These are phyloP conservation scores for Steccherinum ochraceum DNA, from an alignment of 768 basidiomycete genomes.

Conservation along the genomic window DNA sequence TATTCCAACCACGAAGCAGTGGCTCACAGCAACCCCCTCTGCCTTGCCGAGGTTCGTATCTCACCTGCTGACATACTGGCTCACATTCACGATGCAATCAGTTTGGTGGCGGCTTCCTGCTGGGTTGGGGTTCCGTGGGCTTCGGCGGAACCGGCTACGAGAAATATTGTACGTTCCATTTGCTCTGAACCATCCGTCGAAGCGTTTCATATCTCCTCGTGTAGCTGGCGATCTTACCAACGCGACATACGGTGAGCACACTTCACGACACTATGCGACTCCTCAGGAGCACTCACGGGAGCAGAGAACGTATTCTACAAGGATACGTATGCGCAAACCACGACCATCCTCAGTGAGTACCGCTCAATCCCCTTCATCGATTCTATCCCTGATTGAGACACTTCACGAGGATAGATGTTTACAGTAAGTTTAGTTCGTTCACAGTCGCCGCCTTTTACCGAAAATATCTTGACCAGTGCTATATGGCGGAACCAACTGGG, in stretches of 20 bases:
- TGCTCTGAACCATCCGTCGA: background rate
- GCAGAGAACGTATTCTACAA: slow-evolving; percentile 48
- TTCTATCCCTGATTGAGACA: no score
- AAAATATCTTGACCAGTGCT: slow-evolving; percentile 32
- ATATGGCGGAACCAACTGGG: slow-evolving; percentile 63
- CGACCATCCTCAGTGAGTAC: slow-evolving; percentile 43
- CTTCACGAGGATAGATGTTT: no score
- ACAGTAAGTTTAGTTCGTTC: slow-evolving; percentile 29
- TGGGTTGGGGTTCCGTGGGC: slow-evolving; percentile 36
- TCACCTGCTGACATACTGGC: background rate
- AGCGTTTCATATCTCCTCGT: background rate
- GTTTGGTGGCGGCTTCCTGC: slow-evolving; percentile 45
- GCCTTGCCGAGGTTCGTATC: slow-evolving; percentile 38
- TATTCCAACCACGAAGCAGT: slow-evolving; percentile 37
- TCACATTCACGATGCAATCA: slow-evolving; percentile 9
- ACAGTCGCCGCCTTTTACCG: background rate
- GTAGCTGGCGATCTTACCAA: slow-evolving; percentile 35
- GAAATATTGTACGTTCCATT: slow-evolving; percentile 33
- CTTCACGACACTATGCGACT: no score
- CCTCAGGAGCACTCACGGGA: no score
- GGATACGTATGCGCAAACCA: slow-evolving; percentile 43
- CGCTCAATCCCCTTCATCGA: no score
- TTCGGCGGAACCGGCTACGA: slow-evolving; percentile 45
- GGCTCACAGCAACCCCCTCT: slow-evolving; percentile 42
- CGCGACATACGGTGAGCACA: slow-evolving; percentile 32